These are phyloP conservation scores for Fonsecaea multimorphosa DNA, from an alignment of 2,329 filamentous ascomycete species.

Conservation along the genomic window DNA sequence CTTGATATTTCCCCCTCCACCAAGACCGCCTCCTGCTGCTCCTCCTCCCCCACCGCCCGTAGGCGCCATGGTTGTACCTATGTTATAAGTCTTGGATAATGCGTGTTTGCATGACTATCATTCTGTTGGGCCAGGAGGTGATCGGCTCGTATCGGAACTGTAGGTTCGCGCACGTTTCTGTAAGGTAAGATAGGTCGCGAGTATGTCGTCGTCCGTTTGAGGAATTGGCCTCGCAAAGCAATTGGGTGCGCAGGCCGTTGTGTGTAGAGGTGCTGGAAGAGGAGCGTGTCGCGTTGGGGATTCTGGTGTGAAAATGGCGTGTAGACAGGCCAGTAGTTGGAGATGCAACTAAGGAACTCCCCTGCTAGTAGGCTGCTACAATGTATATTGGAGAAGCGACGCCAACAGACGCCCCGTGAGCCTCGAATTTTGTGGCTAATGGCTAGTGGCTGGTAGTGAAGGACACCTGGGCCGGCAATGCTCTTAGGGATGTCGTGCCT, in stretches of 20 bases:
- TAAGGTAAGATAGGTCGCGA: background rate
- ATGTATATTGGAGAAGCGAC: slow-evolving; percentile 14
- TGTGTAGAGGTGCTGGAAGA: slow-evolving; percentile 2
- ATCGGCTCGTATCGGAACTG: background rate
- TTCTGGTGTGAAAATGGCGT: slow-evolving; percentile 5
- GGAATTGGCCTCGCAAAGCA: background rate
- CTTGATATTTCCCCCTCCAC: slow-evolving; percentile 95
- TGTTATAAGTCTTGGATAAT: slow-evolving; percentile 25
- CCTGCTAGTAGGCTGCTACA: too few species aligned
- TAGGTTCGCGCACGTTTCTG: background rate
- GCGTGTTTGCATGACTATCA: slow-evolving; percentile 20
- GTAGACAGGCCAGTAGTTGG: too few species aligned
- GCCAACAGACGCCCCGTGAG: slow-evolving; percentile 9
- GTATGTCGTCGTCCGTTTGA: background rate
- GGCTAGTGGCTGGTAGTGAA: too few species aligned
- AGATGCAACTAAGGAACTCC: background rate
- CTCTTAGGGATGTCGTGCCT: background rate
- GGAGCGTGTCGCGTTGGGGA: slow-evolving; percentile 28
- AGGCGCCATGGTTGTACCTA: slow-evolving; percentile 62
- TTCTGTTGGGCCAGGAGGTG: slow-evolving; percentile 14
- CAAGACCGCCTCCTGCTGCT: slow-evolving; percentile 27
- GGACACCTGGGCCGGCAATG: background rate
- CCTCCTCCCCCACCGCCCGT: slow-evolving; percentile 44
- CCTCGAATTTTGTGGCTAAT: slow-evolving; percentile 18
- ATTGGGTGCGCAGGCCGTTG: background rate